Percentiles rank a stretch among this genome's conserved stretches.
phyloP scores from a whole-genome alignment of 345 rosid species.

The Acer campestre region DNA sequence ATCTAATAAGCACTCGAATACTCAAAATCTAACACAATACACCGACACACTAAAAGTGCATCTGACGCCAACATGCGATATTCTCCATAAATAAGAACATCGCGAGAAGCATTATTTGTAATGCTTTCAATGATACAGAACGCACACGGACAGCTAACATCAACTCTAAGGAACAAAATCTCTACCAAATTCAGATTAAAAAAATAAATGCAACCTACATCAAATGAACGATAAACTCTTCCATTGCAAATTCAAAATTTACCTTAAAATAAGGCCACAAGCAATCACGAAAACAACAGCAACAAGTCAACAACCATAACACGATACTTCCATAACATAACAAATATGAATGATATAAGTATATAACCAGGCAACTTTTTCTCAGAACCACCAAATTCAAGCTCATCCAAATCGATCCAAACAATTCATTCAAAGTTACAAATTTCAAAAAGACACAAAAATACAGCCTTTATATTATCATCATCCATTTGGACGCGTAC shows the following conservation, averaged over 20 bases:
- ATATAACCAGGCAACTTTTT: neutral
- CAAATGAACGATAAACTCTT: neutral
- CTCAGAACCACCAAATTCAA: neutral
- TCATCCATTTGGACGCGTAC: neutral
- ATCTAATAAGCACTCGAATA: neutral
- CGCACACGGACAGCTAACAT: neutral
- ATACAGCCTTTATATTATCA: neutral
- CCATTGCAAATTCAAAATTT: neutral
- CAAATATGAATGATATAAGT: neutral
- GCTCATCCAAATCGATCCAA: neutral
- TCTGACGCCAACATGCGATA: too few species aligned
- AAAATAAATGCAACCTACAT: neutral
- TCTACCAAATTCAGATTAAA: too few species aligned
- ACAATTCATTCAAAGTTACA: too few species aligned
- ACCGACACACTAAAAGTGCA: neutral
- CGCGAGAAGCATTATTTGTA: neutral
- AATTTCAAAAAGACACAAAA: neutral
- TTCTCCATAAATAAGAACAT: neutral
- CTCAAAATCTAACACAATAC: neutral
- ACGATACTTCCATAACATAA: neutral
- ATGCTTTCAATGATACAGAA: neutral
- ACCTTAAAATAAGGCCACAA: neutral
- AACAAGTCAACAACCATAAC: neutral
- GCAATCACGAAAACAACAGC: neutral
- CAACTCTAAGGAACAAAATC: neutral